A percentile compares a stretch with the other conserved stretches of the same genome.
phyloP scores from a whole-genome alignment of 345 rosid species.

The Populus tremula region DNA sequence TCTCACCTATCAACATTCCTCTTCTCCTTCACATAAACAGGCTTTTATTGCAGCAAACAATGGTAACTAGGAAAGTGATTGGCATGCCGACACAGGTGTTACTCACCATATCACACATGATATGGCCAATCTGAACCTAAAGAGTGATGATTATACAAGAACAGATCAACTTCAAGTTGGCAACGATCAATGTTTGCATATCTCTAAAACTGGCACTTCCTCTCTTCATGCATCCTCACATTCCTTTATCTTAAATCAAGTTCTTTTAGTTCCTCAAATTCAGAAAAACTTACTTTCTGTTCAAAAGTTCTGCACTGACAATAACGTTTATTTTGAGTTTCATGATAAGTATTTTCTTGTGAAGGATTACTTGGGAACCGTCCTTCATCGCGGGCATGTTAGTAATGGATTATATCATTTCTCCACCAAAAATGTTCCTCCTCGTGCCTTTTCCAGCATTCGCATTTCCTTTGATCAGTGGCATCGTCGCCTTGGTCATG shows the following conservation, averaged over 20 bases:
- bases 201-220: not conserved
- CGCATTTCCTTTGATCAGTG: not conserved
- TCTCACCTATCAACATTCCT: not conserved
- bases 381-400: not conserved
- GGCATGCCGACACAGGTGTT: not conserved
- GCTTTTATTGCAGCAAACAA: not conserved
- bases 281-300: no score
- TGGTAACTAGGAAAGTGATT: rapidly evolving
- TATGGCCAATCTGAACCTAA: no score
- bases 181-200: not conserved
- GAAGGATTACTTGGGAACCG: not conserved
- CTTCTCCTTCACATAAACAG: not conserved
- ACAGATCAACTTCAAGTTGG: not conserved
- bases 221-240: not conserved
- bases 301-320: no score
- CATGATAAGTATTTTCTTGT: not conserved
- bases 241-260: no score
- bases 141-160: not conserved
- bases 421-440: not conserved
- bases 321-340: not conserved
- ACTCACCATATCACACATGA: not conserved
- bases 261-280: not conserved
- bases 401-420: not conserved
- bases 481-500: not conserved
- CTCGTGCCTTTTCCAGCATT: not conserved